These are phyloP conservation scores for Auxenochlorella pyrenoidosa DNA, from an alignment of 139 green algal species.

Conservation along the genomic window DNA sequence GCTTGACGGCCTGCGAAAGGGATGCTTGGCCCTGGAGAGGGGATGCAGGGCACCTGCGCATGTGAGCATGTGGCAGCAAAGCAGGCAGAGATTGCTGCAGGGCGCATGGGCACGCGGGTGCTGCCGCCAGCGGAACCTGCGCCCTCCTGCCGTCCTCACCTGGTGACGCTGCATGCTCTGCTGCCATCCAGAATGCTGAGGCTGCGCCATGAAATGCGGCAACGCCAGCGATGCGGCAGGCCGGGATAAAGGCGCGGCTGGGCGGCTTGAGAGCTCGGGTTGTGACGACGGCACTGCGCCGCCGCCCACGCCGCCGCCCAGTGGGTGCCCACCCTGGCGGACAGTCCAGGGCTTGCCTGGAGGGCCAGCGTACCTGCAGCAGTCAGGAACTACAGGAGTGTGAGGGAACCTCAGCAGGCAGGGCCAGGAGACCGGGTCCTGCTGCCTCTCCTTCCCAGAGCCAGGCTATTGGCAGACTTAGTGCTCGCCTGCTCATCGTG, in stretches of 20 bases:
- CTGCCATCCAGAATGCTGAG: neutral
- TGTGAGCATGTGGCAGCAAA: neutral
- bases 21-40: neutral
- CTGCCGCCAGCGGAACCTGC: neutral
- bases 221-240: neutral
- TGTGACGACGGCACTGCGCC: neutral
- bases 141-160: neutral
- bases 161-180: neutral
- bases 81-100: neutral
- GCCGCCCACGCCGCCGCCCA: neutral
- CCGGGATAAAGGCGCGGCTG: neutral
- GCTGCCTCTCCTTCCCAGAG: no score
- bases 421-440: no score
- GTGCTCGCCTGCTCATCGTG: neutral
- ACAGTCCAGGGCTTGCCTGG: neutral
- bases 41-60: neutral
- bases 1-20: neutral
- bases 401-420: neutral
- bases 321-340: neutral
- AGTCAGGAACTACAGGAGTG: neutral
- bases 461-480: no score
- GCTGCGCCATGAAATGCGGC: neutral
- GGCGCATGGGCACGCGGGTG: no score
- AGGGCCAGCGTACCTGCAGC: neutral
- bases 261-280: neutral